A percentile compares a stretch with the other conserved stretches of the same genome.
Evolutionary conservation across 257 asterid genomes (phyloP).

Genomic region (Lithospermum erythrorhizon): DNA sequence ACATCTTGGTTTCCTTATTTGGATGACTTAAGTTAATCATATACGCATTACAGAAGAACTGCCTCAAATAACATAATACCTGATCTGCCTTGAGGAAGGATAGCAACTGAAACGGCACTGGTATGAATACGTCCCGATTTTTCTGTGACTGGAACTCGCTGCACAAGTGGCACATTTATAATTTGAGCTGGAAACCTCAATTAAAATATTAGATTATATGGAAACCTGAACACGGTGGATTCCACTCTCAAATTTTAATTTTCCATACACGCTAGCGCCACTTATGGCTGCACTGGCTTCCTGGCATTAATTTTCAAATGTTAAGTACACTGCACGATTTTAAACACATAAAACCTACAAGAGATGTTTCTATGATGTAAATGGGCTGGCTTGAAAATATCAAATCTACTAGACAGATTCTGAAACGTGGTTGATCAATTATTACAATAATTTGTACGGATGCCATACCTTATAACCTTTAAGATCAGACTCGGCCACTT

Average conservation of each 20-base stretch:
- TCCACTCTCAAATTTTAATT: constrained; percentile 94
- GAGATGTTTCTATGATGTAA: neutral
- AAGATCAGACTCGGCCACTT: constrained; percentile 65
- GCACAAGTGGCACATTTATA: constrained; percentile 20
- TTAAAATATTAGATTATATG: constrained; percentile 7
- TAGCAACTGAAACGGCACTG: constrained; percentile 87
- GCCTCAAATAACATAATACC: constrained; percentile 24
- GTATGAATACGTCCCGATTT: constrained; percentile 94
- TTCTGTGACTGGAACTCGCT: constrained; percentile 96
- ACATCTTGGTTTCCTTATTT: neutral
- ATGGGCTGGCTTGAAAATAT: neutral
- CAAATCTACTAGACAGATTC: neutral
- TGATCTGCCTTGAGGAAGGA: constrained; percentile 97
- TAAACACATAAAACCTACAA: neutral
- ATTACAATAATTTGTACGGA: neutral
- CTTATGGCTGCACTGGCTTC: constrained; percentile 93
- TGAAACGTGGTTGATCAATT: neutral
- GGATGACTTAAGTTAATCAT: no score
- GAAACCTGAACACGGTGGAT: constrained; percentile 93
- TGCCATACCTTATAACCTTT: constrained; percentile 77
- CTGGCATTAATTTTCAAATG: constrained; percentile 26
- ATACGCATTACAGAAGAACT: neutral
- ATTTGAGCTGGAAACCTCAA: constrained; percentile 11
- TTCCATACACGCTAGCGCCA: constrained; percentile 85
- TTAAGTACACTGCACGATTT: constrained; percentile 4